phyloP scores from a whole-genome alignment of 257 asterid species.

The Mitragyna speciosa region DNA sequence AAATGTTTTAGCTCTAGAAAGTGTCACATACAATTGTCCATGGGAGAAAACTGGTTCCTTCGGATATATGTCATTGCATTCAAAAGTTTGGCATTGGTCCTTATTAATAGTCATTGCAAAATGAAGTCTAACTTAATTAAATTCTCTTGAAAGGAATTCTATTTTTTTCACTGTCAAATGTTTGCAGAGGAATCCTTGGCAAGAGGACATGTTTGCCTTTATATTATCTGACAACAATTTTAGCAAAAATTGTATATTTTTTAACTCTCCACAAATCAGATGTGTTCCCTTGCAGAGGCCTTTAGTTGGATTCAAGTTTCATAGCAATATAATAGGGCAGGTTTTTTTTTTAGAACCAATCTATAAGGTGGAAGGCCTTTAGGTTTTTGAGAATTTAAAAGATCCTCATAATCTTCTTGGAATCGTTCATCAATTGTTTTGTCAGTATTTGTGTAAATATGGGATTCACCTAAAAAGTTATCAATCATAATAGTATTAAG shows the following conservation, averaged over 20 bases:
- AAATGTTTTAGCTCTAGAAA: neutral
- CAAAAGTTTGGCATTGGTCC: neutral
- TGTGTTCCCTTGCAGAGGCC: constrained; percentile 3
- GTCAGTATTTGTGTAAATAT: neutral
- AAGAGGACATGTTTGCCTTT: neutral
- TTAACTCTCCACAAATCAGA: neutral
- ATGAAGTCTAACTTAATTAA: neutral
- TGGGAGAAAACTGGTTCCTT: neutral
- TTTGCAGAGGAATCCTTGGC: neutral
- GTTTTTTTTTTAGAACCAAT: neutral
- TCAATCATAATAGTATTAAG: neutral
- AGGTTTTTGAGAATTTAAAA: neutral
- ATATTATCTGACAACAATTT: neutral
- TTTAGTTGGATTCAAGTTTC: neutral
- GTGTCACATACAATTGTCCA: neutral
- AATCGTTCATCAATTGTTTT: neutral
- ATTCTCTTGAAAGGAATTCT: neutral
- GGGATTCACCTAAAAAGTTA: too few species aligned
- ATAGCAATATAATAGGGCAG: neutral
- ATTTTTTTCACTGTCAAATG: neutral
- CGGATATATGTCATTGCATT: neutral
- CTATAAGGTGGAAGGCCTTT: neutral
- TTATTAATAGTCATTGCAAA: constrained; percentile 3
- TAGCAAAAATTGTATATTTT: neutral
- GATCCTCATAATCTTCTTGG: neutral